phyloP scores from a whole-genome alignment of 2,329 filamentous ascomycete species.

The Trichoderma guizhouense region DNA sequence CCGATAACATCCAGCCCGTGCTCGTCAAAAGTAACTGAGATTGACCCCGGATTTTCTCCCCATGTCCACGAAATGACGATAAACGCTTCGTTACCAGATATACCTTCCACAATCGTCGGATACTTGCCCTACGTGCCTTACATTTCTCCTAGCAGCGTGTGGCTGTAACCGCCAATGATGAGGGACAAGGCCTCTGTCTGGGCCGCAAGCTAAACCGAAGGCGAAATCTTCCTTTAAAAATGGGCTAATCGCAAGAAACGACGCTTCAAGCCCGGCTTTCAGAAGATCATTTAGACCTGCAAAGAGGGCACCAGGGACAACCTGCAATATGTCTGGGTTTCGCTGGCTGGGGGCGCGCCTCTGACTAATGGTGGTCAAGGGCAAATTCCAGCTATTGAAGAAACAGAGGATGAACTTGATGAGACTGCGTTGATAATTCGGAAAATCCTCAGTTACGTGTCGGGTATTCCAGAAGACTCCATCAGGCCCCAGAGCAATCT shows the following conservation, averaged over 20 bases:
- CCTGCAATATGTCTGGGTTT: neutral
- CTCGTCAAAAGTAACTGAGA: constrained; percentile 61
- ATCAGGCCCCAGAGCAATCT: constrained; percentile 64
- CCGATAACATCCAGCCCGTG: constrained; percentile 61
- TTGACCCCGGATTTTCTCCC: constrained; percentile 66
- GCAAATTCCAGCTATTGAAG: no score
- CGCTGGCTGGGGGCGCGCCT: neutral
- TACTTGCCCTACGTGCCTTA: constrained; percentile 55
- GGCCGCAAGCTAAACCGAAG: neutral
- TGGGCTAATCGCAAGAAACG: neutral
- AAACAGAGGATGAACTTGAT: constrained; percentile 31
- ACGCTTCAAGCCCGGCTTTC: neutral
- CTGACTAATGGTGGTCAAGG: neutral
- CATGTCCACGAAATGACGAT: constrained; percentile 67
- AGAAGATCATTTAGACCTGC: neutral
- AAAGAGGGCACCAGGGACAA: neutral
- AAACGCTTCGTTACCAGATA: constrained; percentile 63
- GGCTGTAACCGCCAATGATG: constrained; percentile 62
- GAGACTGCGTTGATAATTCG: constrained; percentile 40
- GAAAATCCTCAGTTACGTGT: constrained; percentile 52
- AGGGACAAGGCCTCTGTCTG: constrained; percentile 60
- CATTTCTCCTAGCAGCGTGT: constrained; percentile 59
- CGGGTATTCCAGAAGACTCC: constrained; percentile 53
- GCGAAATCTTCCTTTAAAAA: neutral
- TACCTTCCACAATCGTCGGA: constrained; percentile 60